Base-by-base conservation (phyloP, 305 asterid species). In the Fraxinus baroniana region DNA sequence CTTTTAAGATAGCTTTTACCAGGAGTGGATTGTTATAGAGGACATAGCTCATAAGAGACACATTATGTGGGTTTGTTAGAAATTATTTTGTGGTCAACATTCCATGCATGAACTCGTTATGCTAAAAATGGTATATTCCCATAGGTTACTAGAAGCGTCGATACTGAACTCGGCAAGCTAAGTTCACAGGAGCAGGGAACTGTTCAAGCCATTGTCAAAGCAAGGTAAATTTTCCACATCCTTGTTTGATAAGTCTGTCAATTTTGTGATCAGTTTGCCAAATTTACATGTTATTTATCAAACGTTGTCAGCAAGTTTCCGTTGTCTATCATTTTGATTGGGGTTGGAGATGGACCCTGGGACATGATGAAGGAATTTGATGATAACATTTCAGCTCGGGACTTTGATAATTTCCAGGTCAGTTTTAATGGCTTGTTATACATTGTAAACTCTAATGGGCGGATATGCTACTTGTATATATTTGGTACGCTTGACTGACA, bases 261-360 rank as follows among this genome's bases (percentile, higher is more conserved):
- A 30, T 32, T 32, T 62, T 62, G 32, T 22, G 71, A 22, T 22
- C 32, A 62, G 37, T 78, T 17, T 73, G 71, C 83, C 68, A 32
- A 70, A 37, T 66, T 80, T 75, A 12, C 55, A 28, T 68, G 35
- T 78, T 82, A 60, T 13, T 62, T 33, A 62, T 62, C 32, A 7
- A 32, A 64, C 44, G 71, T 24, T 24, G 13, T 8, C 93, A 95
- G 99, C 92, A 93, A 95, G 89, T 89, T 89, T 79, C 98, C 99
- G 17, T 86, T 96, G 80, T 94, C 99, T n/a, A 96, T 96, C 85
- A 83, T 96, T 68, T 89, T 96, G 84, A 98, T 96, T 36, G 98
- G 98, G 70, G 99, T 96, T 82, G 99, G 98, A 81, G 99, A 96
- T 90, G 99, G 99, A 78, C 99, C 99, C 7, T 96, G 99, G 99